These are phyloP conservation scores for Penicillium polonicum DNA, from an alignment of 2,329 filamentous ascomycete genomes.

Conservation along the genomic window DNA sequence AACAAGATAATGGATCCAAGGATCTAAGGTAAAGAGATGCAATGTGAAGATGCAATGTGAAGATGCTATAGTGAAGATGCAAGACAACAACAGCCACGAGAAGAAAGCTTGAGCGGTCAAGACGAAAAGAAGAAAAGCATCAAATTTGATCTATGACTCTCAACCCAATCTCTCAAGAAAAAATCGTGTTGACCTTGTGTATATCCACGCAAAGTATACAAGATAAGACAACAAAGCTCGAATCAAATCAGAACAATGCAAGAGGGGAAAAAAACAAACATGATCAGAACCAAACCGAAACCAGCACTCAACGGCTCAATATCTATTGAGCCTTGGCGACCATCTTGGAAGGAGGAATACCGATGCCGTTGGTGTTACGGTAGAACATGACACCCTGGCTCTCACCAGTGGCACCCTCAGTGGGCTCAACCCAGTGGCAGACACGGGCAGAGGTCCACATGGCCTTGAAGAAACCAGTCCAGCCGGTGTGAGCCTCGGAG, in stretches of 20 bases:
- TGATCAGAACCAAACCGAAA: background rate
- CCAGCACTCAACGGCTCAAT: background rate
- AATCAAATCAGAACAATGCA: background rate
- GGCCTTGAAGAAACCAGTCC: conserved; percentile 77
- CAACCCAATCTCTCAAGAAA: background rate
- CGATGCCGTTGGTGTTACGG: conserved; percentile 88
- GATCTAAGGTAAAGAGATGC: background rate
- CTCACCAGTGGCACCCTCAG: conserved; percentile 73
- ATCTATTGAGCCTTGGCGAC: conserved; percentile 12
- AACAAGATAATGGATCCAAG: background rate
- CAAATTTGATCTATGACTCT: background rate
- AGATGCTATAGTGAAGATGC: background rate
- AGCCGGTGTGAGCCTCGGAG: conserved; percentile 71
- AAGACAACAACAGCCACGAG: background rate
- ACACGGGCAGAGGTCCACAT: conserved; percentile 76
- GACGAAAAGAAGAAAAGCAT: background rate
- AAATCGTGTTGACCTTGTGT: background rate
- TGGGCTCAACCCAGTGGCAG: conserved; percentile 98
- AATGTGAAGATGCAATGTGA: background rate
- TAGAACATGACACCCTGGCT: conserved; percentile 87
- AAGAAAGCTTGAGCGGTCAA: background rate
- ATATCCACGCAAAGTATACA: conserved; percentile 2
- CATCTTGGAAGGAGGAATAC: conserved; percentile 56
- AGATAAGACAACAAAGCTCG: background rate
- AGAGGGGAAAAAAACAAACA: background rate